Conservation (phyloP, 371 early-diverging fungal species). For the Mortierella sp. region DNA sequence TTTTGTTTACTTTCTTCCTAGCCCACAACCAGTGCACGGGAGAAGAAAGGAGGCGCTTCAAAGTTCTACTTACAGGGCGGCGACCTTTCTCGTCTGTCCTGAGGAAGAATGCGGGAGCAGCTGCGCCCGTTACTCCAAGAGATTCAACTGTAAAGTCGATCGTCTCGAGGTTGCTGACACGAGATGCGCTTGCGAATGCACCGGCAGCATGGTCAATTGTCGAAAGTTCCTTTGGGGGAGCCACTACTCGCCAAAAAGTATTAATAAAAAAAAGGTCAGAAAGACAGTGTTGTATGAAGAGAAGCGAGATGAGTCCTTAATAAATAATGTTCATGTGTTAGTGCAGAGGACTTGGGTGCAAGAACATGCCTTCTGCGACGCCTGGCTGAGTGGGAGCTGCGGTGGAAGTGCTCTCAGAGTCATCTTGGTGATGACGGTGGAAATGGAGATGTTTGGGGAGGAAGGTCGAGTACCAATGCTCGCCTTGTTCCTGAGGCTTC, state of each 20-base stretch:
- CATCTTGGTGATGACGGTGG: constrained; percentile 16
- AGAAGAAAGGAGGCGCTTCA: not conserved
- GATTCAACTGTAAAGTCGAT: constrained; percentile 46
- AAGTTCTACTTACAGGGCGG: constrained; percentile 49
- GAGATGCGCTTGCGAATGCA: constrained; percentile 28
- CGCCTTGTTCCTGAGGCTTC: constrained; percentile 8
- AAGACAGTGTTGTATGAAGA: not conserved
- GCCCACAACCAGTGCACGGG: not conserved
- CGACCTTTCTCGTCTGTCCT: constrained; percentile 51
- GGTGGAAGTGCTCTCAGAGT: constrained; percentile 10
- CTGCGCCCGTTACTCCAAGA: constrained; percentile 38
- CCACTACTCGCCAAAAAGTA: not conserved
- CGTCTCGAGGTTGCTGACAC: constrained; percentile 31
- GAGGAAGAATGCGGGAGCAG: constrained; percentile 55
- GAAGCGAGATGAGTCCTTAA: not conserved
- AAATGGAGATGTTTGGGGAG: constrained; percentile 8
- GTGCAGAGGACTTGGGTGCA: not conserved
- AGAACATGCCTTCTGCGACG: not conserved
- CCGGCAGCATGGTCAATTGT: constrained; percentile 32
- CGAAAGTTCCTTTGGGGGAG: constrained; percentile 16
- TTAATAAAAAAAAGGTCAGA: constrained; percentile 7
- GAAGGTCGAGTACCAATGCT: constrained; percentile 38
- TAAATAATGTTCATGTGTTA: not conserved
- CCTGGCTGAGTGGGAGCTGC: not conserved
- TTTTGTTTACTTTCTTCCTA: constrained; percentile 50